These are phyloP conservation scores for Crithidia thermophila DNA, from an alignment of 208 protist species.

Conservation along the genomic window DNA sequence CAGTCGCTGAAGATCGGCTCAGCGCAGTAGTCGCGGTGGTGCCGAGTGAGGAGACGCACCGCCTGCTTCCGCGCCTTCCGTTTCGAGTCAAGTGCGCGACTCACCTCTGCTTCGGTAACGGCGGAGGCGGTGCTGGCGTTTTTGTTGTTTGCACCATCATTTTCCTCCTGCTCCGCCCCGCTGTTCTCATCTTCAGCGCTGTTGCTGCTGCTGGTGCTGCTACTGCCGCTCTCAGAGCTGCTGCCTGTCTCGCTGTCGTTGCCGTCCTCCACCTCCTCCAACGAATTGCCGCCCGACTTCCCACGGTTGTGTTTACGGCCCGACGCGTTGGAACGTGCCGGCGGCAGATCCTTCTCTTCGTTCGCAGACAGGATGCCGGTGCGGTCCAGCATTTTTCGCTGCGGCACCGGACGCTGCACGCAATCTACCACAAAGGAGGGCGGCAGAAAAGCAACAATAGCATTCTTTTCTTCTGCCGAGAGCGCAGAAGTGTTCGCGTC, in stretches of 20 bases:
- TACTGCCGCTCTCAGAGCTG: neutral
- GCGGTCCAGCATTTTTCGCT: too few species aligned
- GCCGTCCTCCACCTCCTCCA: neutral
- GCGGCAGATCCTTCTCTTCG: neutral
- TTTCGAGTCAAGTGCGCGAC: neutral
- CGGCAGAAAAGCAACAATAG: constrained; percentile 62
- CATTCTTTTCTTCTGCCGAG: constrained; percentile 14
- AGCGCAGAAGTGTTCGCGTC: neutral
- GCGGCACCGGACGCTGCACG: constrained; percentile 28
- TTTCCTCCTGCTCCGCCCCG: constrained; percentile 23
- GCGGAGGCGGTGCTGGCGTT: neutral
- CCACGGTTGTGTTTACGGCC: too few species aligned
- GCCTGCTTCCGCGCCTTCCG: neutral
- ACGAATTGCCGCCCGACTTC: neutral
- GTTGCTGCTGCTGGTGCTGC: constrained; percentile 22
- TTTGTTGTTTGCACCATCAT: constrained; percentile 19
- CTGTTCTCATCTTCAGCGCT: constrained; percentile 18
- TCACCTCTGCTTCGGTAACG: constrained; percentile 1
- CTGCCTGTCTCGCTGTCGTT: neutral
- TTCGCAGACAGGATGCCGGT: neutral
- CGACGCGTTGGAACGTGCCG: too few species aligned
- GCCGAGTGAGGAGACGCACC: constrained; percentile 14
- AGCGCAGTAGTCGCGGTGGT: constrained; percentile 36
- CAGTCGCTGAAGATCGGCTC: constrained; percentile 41
- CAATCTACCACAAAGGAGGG: constrained; percentile 46